phyloP scores from a whole-genome alignment of 768 basidiomycete genomes.

The Calocybe cyanea region DNA sequence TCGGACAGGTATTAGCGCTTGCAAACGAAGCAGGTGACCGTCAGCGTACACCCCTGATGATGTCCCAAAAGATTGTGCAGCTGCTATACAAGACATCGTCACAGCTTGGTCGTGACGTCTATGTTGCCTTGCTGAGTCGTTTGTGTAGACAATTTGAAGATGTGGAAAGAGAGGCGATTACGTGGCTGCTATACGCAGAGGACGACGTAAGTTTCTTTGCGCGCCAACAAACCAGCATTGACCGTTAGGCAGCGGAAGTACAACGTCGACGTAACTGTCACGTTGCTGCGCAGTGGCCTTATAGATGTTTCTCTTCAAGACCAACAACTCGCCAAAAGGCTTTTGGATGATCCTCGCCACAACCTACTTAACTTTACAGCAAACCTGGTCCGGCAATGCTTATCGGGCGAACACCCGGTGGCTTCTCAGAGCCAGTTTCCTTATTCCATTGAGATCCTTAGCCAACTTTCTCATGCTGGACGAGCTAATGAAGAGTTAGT shows the following conservation, averaged over 20 bases:
- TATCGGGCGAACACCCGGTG: conserved; percentile 76
- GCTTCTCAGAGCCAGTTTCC: conserved; percentile 78
- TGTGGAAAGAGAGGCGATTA: conserved; percentile 94
- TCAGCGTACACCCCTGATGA: conserved; percentile 82
- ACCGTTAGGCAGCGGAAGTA: conserved; percentile 73
- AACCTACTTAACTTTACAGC: conserved; percentile 79
- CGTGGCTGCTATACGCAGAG: conserved; percentile 94
- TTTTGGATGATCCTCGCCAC: conserved; percentile 75
- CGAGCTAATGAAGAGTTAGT: conserved; percentile 86
- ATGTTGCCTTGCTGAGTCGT: conserved; percentile 84
- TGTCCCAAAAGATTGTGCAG: conserved; percentile 97
- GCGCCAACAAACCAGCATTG: conserved; percentile 5
- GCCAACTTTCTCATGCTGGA: conserved; percentile 64
- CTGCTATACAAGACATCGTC: conserved; percentile 86
- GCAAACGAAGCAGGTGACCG: conserved; percentile 78
- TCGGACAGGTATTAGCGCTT: conserved; percentile 78
- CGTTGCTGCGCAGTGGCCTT: conserved; percentile 80
- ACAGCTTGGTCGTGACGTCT: conserved; percentile 88
- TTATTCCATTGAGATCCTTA: conserved; percentile 77
- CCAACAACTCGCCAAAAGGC: conserved; percentile 82
- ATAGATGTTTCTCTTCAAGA: conserved; percentile 78
- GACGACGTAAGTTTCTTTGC: conserved; percentile 67
- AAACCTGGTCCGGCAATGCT: conserved; percentile 80
- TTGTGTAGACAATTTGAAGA: conserved; percentile 87
- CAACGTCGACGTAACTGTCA: conserved; percentile 91